Evolutionary conservation across 2,329 filamentous ascomycete genomes (phyloP).

Genomic region (Colletotrichum melonis): DNA sequence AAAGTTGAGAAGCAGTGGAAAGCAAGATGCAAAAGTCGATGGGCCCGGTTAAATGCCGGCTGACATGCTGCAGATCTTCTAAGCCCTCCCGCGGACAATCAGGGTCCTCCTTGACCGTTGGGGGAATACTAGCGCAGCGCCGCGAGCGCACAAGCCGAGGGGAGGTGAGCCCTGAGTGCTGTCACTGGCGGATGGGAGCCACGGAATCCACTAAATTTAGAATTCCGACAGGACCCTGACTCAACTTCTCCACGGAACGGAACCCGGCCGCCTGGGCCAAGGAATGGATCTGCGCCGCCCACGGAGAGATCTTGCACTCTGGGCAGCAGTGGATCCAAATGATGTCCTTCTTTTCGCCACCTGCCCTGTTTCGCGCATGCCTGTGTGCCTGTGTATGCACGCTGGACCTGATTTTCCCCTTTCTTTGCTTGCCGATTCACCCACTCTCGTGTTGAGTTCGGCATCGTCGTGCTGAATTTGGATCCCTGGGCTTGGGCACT

Average conservation of each 20-base stretch:
- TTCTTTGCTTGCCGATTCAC: too few species aligned
- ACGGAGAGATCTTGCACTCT: constrained; percentile 9
- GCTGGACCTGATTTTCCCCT: neutral
- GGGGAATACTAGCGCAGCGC: neutral
- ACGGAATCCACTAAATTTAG: constrained; percentile 25
- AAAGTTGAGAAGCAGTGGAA: neutral
- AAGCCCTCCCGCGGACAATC: neutral
- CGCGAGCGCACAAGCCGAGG: neutral
- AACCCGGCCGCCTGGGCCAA: constrained; percentile 8
- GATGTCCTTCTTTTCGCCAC: neutral
- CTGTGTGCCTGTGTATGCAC: neutral
- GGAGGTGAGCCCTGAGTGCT: neutral
- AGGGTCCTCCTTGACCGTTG: neutral
- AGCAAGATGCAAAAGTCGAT: neutral
- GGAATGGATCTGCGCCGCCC: constrained; percentile 4
- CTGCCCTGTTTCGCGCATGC: neutral
- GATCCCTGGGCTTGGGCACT: neutral
- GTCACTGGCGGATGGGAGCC: neutral
- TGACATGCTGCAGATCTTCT: neutral
- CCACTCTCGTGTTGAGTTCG: neutral
- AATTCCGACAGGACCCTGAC: neutral
- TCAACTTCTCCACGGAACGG: constrained; percentile 10
- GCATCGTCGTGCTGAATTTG: neutral
- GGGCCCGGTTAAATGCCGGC: constrained; percentile 1
- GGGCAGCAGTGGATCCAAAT: neutral